Evolutionary conservation across 2,329 filamentous ascomycete species (phyloP).

Genomic region (Pestalotiopsis sp.): DNA sequence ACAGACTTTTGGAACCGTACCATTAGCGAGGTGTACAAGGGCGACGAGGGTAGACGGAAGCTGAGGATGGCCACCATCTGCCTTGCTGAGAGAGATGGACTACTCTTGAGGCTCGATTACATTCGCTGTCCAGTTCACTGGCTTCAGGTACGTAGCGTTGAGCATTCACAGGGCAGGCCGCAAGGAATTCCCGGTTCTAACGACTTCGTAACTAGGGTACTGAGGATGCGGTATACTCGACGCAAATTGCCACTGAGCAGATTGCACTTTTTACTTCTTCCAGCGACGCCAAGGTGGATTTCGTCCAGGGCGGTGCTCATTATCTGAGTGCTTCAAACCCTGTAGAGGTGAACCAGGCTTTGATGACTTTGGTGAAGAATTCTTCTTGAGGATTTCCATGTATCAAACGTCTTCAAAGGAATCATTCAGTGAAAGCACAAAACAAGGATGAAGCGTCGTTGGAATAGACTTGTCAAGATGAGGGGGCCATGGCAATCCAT

Average conservation of each 20-base stretch:
- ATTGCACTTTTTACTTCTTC: slow-evolving; percentile 53
- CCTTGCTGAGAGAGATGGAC: slow-evolving; percentile 50
- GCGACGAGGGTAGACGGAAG: slow-evolving; percentile 53
- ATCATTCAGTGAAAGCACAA: not conserved
- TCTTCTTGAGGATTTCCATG: not conserved
- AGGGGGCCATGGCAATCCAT: no score
- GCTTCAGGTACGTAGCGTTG: slow-evolving; percentile 46
- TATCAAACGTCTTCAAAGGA: not conserved
- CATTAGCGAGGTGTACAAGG: slow-evolving; percentile 48
- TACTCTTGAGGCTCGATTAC: slow-evolving; percentile 47
- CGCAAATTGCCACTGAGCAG: slow-evolving; percentile 45
- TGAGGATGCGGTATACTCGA: slow-evolving; percentile 46
- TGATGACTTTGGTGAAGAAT: slow-evolving; percentile 5
- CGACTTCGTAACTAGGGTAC: slow-evolving; percentile 40
- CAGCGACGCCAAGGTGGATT: slow-evolving; percentile 44
- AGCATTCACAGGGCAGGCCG: not conserved
- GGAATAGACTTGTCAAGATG: not conserved
- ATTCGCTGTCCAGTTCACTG: slow-evolving; percentile 55
- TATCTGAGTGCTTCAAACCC: slow-evolving; percentile 54
- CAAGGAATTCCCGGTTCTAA: not conserved
- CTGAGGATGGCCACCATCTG: slow-evolving; percentile 47
- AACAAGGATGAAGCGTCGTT: not conserved
- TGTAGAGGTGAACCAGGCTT: slow-evolving; percentile 37
- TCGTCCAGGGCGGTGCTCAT: slow-evolving; percentile 49
- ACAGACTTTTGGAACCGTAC: slow-evolving; percentile 49